These are phyloP conservation scores for Calonectria multiphialidica DNA, from an alignment of 2,329 filamentous ascomycete genomes.

Conservation along the genomic window DNA sequence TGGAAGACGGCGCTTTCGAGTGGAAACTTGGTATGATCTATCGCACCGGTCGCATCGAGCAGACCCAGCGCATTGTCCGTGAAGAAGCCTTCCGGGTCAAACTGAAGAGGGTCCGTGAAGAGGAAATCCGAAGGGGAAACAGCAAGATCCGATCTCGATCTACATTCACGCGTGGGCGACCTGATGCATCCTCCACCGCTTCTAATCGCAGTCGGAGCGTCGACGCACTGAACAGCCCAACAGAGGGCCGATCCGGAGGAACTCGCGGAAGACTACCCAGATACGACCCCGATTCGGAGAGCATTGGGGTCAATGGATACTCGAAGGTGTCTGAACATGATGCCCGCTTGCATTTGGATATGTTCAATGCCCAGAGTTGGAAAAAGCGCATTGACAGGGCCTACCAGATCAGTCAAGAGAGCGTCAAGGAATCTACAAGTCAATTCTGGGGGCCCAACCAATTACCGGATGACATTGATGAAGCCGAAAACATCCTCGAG, in stretches of 20 bases:
- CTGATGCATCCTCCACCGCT: constrained; percentile 46
- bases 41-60: constrained; percentile 87
- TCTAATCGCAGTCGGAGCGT: constrained; percentile 68
- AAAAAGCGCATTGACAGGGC: constrained; percentile 88
- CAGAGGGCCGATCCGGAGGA: constrained; percentile 46
- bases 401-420: constrained; percentile 75
- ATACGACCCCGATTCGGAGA: constrained; percentile 85
- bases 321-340: constrained; percentile 81
- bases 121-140: constrained; percentile 68
- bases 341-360: constrained; percentile 80
- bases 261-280: constrained; percentile 62
- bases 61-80: constrained; percentile 88
- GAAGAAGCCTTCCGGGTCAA: constrained; percentile 93
- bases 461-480: constrained; percentile 83
- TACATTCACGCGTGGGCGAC: constrained; percentile 53
- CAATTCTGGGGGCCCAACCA: constrained; percentile 88
- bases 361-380: constrained; percentile 91
- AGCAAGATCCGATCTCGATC: constrained; percentile 69
- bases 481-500: constrained; percentile 86
- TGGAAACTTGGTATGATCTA: constrained; percentile 98
- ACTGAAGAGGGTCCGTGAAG: constrained; percentile 83
- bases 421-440: constrained; percentile 83
- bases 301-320: constrained; percentile 73
- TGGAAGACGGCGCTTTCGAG: constrained; percentile 97
- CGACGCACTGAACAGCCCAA: constrained; percentile 54